Base-by-base conservation (phyloP, 805 yeast genomes). In the Schizosaccharomyces osmophilus region DNA sequence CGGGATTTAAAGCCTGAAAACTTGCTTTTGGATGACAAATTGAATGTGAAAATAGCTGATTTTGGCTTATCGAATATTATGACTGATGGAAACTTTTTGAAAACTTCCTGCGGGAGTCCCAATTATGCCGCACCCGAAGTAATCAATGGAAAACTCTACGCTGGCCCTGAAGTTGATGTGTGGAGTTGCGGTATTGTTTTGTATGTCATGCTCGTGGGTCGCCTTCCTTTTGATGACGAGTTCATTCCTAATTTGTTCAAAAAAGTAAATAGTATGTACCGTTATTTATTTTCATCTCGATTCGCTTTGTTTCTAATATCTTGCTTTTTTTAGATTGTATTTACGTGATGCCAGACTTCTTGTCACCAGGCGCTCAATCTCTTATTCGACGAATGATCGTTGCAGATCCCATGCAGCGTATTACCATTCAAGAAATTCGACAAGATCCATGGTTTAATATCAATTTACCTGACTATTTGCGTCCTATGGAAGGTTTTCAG, bases 81-180 rank as follows among this genome's bases (percentile, higher is more conserved):
- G 97, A 90, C 96, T 19, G 97, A 89, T 73, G 97, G 97, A 63
- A 89, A 89, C 71, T 89, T 89, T 70, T 77, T 89, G 69, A 90
- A 89, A 70, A 89, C 97, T 1, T 82, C 89, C 66, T 90, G 97
- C 74, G 97, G 97, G 4, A 84, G 95, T 6, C 97, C 97, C 62
- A 90, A 90, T 70, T 89, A 89, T 71, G 97, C 97, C 5, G 97
- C 97, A 0, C 97, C 97, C 0, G 97, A 89, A 72, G 97, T 89
- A 36, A 89, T 89, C 63, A 82, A 89, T 64, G 97, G 97, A 43
- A 87, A 90, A 70, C 77, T 90, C 61, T 90, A 89, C 67, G 97
- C 97, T 1, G 97, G 97, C 9, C 97, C 97, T 2, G 97, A 90
- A 72, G 97, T 90, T 59, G 97, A 89, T 71, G 96, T 89, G 62